These are phyloP conservation scores for Jatropha podagrica DNA, from an alignment of 441 rosid species.

Conservation along the genomic window DNA sequence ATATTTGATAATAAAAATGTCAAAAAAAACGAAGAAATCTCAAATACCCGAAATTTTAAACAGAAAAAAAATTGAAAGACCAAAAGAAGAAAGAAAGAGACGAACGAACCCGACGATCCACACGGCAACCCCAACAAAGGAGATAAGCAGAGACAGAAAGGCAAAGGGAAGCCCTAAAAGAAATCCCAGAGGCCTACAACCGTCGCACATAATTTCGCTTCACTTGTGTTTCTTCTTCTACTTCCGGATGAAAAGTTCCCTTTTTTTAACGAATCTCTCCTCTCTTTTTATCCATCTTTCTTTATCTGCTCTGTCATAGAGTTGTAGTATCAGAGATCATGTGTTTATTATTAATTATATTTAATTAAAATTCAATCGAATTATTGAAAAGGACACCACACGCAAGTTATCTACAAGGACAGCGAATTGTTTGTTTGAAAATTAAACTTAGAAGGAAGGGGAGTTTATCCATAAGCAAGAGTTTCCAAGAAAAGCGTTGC, in stretches of 20 bases:
- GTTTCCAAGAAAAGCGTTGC: not conserved
- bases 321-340: not conserved
- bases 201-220: conserved; percentile 31
- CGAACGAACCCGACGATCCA: conserved; percentile 81
- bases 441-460: not conserved
- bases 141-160: conserved; percentile 65
- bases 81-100: not conserved
- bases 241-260: not conserved
- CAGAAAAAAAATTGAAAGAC: not conserved
- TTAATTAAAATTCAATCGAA: not conserved
- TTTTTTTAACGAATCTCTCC: not conserved
- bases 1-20: no score
- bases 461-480: not conserved
- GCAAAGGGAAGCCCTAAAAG: conserved; percentile 91
- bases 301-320: no score
- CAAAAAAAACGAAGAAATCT: conserved; percentile 6
- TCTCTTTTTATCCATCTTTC: not conserved
- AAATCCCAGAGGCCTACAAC: conserved; percentile 83
- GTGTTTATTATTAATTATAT: not conserved
- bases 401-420: not conserved
- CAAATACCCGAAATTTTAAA: conserved; percentile 9
- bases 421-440: not conserved
- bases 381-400: not conserved
- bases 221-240: not conserved
- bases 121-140: conserved; percentile 61